These are phyloP conservation scores for Claviceps purpurea DNA, from an alignment of 2,329 filamentous ascomycete genomes.

Conservation along the genomic window DNA sequence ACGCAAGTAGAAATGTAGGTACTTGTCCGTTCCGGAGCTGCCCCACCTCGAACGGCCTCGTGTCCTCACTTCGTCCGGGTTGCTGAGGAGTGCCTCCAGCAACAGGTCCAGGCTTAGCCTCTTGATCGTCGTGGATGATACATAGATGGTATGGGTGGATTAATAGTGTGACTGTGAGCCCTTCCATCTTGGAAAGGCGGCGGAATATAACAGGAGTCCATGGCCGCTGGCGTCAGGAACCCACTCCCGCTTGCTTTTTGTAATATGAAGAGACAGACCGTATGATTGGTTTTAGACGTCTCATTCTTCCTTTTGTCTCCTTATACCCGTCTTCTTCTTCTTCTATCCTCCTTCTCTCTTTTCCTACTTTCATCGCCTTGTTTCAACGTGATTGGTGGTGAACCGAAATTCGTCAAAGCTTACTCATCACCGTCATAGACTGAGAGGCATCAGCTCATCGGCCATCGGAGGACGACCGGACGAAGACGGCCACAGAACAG, in stretches of 20 bases:
- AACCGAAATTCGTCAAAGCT: too few species aligned
- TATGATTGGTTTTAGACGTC: not conserved
- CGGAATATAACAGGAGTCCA: not conserved
- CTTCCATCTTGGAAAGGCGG: not conserved
- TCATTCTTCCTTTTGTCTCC: not conserved
- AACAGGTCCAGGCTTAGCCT: slow-evolving; percentile 1
- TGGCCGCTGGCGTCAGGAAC: not conserved
- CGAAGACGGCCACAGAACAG: too few species aligned
- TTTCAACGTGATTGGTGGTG: not conserved
- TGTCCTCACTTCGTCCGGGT: slow-evolving; percentile 1
- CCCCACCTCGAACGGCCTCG: slow-evolving; percentile 1
- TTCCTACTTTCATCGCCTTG: not conserved
- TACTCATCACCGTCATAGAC: too few species aligned
- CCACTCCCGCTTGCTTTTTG: not conserved
- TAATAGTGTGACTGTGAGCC: too few species aligned
- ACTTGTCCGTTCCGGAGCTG: too few species aligned
- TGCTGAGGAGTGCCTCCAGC: not conserved
- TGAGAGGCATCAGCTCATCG: too few species aligned
- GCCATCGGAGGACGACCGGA: too few species aligned
- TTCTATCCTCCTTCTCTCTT: not conserved
- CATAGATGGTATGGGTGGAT: not conserved
- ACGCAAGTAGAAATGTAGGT: too few species aligned
- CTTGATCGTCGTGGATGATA: not conserved
- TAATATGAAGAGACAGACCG: not conserved
- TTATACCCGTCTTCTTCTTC: not conserved